phyloP scores from a whole-genome alignment of 345 rosid species.

The Sapria himalayana region DNA sequence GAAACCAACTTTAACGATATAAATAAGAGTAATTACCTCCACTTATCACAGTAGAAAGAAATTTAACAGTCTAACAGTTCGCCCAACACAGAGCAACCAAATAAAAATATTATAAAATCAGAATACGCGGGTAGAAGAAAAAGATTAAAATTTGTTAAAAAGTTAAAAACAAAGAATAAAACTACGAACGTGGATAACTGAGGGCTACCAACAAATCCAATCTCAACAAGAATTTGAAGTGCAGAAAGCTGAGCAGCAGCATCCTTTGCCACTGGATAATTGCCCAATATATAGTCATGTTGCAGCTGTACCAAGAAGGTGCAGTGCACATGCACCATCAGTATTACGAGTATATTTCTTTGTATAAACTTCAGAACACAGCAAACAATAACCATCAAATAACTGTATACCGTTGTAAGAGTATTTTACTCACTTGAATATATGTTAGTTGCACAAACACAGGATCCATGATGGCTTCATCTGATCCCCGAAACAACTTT shows the following conservation, averaged over 20 bases:
- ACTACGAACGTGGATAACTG: constrained; percentile 72
- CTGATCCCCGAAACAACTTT: constrained; percentile 86
- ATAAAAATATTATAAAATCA: too few species aligned
- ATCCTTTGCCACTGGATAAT: constrained; percentile 97
- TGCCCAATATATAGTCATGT: constrained; percentile 89
- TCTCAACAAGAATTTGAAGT: constrained; percentile 78
- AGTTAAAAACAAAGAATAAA: background rate
- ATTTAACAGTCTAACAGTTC: too few species aligned
- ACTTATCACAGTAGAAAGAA: too few species aligned
- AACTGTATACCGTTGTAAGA: constrained; percentile 1
- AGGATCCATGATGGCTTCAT: constrained; percentile 82
- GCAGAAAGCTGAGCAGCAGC: constrained; percentile 96
- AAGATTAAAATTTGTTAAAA: too few species aligned
- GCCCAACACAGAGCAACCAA: too few species aligned
- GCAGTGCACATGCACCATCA: constrained; percentile 10
- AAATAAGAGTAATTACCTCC: too few species aligned
- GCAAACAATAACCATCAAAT: constrained; percentile 1
- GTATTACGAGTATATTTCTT: constrained; percentile 2
- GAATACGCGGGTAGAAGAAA: too few species aligned
- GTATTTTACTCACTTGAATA: constrained; percentile 53
- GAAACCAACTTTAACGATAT: too few species aligned
- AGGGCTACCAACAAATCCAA: constrained; percentile 68
- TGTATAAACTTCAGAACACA: background rate
- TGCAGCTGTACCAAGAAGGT: constrained; percentile 58
- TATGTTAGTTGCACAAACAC: constrained; percentile 92